Conservation (phyloP, 495 filamentous ascomycete species). For the Entonaema liquescens region DNA sequence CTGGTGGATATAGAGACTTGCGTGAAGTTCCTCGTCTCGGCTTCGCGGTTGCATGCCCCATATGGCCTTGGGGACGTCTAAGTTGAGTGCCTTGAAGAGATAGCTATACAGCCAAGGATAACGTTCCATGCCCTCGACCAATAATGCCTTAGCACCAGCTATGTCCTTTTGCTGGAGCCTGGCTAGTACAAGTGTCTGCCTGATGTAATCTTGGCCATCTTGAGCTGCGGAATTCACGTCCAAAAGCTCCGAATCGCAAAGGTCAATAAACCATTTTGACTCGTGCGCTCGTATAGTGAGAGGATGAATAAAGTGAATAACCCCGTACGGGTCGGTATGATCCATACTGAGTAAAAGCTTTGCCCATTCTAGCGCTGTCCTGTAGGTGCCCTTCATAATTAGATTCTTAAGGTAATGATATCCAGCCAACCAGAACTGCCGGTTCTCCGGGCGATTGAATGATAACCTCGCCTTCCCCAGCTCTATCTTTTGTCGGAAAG, state of each 20-base stretch:
- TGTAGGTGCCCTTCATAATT: constrained; percentile 88
- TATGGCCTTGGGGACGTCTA: constrained; percentile 76
- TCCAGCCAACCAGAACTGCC: constrained; percentile 90
- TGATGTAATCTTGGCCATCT: constrained; percentile 63
- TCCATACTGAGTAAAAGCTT: constrained; percentile 82
- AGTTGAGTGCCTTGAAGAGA: constrained; percentile 77
- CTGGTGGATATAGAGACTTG: constrained; percentile 79
- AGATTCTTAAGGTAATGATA: constrained; percentile 87
- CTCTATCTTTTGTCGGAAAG: constrained; percentile 77
- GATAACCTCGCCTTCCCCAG: constrained; percentile 81
- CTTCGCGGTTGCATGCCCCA: constrained; percentile 81
- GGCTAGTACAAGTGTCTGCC: constrained; percentile 77
- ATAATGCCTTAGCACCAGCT: constrained; percentile 67
- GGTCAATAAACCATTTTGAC: constrained; percentile 75
- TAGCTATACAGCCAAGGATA: constrained; percentile 84
- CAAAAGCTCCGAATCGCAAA: constrained; percentile 68
- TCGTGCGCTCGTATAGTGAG: constrained; percentile 82
- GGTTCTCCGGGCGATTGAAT: constrained; percentile 82
- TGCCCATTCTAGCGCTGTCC: constrained; percentile 91
- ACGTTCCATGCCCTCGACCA: constrained; percentile 70
- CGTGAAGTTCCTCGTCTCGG: constrained; percentile 74
- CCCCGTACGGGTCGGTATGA: constrained; percentile 83
- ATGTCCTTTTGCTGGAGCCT: constrained; percentile 72
- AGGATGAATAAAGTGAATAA: constrained; percentile 81
- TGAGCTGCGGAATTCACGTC: constrained; percentile 34